phyloP scores from a whole-genome alignment of 495 filamentous ascomycete genomes.

The Bombardia bombarda region DNA sequence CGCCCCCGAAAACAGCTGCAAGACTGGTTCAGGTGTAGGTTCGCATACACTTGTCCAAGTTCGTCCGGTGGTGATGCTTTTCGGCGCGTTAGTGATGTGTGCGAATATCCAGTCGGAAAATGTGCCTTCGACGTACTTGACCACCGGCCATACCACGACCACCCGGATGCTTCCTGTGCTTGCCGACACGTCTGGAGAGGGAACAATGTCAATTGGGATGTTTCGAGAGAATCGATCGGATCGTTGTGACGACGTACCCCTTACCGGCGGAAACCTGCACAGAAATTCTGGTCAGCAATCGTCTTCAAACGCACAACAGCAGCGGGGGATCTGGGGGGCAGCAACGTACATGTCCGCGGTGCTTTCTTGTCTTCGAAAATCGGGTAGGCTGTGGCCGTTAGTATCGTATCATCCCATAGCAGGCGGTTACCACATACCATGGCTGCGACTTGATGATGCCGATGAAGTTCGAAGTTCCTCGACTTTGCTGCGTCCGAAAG shows the following conservation, averaged over 20 bases:
- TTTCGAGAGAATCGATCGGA: constrained; percentile 14
- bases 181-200: constrained; percentile 25
- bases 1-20: not conserved
- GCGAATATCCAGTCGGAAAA: constrained; percentile 3
- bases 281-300: no score
- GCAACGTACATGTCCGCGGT: constrained; percentile 30
- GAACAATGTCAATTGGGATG: constrained; percentile 14
- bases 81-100: constrained; percentile 19
- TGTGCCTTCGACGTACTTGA: constrained; percentile 18
- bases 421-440: constrained; percentile 19
- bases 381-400: constrained; percentile 26
- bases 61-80: constrained; percentile 30
- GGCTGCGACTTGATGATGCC: constrained; percentile 24
- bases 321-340: constrained; percentile 1
- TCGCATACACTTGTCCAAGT: constrained; percentile 29
- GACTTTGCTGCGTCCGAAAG: constrained; percentile 23
- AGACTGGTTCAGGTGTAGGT: not conserved
- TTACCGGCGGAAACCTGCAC: constrained; percentile 32
- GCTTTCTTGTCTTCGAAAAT: constrained; percentile 32
- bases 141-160: constrained; percentile 34
- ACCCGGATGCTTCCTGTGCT: constrained; percentile 32
- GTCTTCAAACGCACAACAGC: constrained; percentile 1
- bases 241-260: constrained; percentile 22
- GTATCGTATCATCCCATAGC: constrained; percentile 9
- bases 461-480: constrained; percentile 23